phyloP scores from a whole-genome alignment of 1,284 basidiomycete species.

The Spongiforma sp. region DNA sequence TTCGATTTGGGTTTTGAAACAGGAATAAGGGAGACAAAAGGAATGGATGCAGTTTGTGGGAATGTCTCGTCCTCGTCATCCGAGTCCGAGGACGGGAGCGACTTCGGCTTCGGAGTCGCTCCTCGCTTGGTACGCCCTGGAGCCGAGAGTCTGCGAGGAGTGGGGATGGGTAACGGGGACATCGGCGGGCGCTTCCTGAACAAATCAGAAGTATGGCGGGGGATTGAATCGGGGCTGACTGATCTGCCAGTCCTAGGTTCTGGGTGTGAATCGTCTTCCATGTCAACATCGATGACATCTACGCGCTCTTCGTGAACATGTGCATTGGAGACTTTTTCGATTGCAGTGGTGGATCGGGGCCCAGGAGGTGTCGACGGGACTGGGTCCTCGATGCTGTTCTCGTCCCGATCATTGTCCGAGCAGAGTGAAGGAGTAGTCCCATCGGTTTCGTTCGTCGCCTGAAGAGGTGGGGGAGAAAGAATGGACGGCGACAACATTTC shows the following conservation, averaged over 20 bases:
- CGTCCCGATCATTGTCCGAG: constrained; percentile 64
- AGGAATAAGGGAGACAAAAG: constrained; percentile 34
- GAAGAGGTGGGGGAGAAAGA: constrained; percentile 9
- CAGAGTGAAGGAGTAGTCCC: constrained; percentile 68
- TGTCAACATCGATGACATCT: constrained; percentile 45
- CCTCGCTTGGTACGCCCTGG: constrained; percentile 49
- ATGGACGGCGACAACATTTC: constrained; percentile 3
- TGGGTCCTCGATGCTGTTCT: constrained; percentile 51
- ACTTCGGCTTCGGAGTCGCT: constrained; percentile 27
- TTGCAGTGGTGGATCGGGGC: constrained; percentile 7
- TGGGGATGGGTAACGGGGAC: constrained; percentile 62
- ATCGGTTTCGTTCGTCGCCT: constrained; percentile 36
- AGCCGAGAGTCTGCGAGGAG: constrained; percentile 60
- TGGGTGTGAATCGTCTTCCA: constrained; percentile 26
- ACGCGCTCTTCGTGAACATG: constrained; percentile 19
- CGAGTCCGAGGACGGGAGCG: constrained; percentile 13
- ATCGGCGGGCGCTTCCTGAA: constrained; percentile 64
- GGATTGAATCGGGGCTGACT: constrained; percentile 14
- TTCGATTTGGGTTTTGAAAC: constrained; percentile 21
- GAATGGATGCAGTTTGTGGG: constrained; percentile 31
- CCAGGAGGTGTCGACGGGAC: constrained; percentile 49
- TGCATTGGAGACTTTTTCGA: not conserved
- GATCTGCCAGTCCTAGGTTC: constrained; percentile 5
- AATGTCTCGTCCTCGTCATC: constrained; percentile 31
- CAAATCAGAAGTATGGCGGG: constrained; percentile 36